Evolutionary conservation across 768 basidiomycete species (phyloP), one percentile per base, ranked within the genome.

Genomic region (Lactarius evosmus): DNA sequence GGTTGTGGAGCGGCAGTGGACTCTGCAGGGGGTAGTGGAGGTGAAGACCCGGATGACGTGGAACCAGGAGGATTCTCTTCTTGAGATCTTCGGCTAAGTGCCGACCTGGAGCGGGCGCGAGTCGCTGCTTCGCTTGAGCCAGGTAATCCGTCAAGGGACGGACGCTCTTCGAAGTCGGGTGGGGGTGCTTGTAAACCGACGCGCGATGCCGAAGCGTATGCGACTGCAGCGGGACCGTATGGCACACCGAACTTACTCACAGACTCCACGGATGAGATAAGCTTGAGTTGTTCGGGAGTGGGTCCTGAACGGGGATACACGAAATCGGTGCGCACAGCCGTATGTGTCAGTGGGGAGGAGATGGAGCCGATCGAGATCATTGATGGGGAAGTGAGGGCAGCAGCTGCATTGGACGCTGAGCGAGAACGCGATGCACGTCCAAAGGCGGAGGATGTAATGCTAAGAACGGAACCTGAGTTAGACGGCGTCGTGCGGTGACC

Each of bases 271-370:
- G 83, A 85, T 49, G 86, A 84, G 60, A 93, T 87, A 60, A 91
- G 76, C 71, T 81, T 86, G 63, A 93, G 74, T 67, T 83, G 82
- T 46, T 83, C 82, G 0, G 86, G 80, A 7, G 87, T 88, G 3
- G 84, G 84, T 0, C 87, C 87, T 8, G 78, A 67, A 67, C 79
- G 80, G 1, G 88, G 88, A 68, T 85, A 89, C 19, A 81, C 81
- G 66, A 91, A 88, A 71, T 87, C 86, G 1, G 90, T 86, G 27
- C 87, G 85, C 25, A 82, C 77, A 30, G 82, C 76, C 12, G 91
- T 93, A 72, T 93, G 88, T 7, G 85, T 80, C 9, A 93, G 81
- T 7, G 91, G 91, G 5, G 88, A 71, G 6, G 89, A 91, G 62
- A 93, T 93, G 11, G 83, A 88, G 67, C 84, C 78, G 38, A 91